Conservation (phyloP, 2,329 filamentous ascomycete genomes). For the Emericellopsis cladophorae region DNA sequence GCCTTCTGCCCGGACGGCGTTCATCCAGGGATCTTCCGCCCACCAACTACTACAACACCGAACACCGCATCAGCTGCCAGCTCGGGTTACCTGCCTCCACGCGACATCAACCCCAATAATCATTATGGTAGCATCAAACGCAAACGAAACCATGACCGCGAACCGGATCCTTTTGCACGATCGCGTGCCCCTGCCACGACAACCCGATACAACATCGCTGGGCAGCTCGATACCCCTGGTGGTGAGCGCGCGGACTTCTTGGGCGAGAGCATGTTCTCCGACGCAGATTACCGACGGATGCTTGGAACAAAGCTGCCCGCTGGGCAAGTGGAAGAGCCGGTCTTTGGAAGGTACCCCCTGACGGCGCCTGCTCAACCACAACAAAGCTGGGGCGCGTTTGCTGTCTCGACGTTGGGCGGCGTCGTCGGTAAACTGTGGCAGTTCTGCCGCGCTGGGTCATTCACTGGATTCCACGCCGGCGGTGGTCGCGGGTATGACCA, state of each 20-base stretch:
- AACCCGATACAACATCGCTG: slow-evolving; percentile 34
- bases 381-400: slow-evolving; percentile 42
- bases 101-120: slow-evolving; percentile 1
- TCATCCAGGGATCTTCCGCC: slow-evolving; percentile 33
- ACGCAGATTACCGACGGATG: slow-evolving; percentile 39
- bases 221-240: slow-evolving; percentile 38
- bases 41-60: slow-evolving; percentile 19
- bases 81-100: slow-evolving; percentile 21
- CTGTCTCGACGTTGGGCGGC: slow-evolving; percentile 50
- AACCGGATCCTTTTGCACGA: too few relatives aligned
- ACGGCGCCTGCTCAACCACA: slow-evolving; percentile 3
- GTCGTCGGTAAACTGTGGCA: slow-evolving; percentile 72
- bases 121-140: slow-evolving; percentile 24
- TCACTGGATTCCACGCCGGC: slow-evolving; percentile 78
- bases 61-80: slow-evolving; percentile 12
- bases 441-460: slow-evolving; percentile 64
- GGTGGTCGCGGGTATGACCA: slow-evolving; percentile 62
- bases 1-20: slow-evolving; percentile 21
- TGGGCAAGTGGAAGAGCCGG: slow-evolving; percentile 11
- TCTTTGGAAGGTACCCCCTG: neutral
- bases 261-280: slow-evolving; percentile 43
- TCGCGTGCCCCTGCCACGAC: slow-evolving; percentile 4
- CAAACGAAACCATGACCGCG: slow-evolving; percentile 25
- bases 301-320: slow-evolving; percentile 33
- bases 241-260: slow-evolving; percentile 20